These are phyloP conservation scores for Circinella umbellata DNA, from an alignment of 371 early-diverging fungal genomes.

Conservation along the genomic window DNA sequence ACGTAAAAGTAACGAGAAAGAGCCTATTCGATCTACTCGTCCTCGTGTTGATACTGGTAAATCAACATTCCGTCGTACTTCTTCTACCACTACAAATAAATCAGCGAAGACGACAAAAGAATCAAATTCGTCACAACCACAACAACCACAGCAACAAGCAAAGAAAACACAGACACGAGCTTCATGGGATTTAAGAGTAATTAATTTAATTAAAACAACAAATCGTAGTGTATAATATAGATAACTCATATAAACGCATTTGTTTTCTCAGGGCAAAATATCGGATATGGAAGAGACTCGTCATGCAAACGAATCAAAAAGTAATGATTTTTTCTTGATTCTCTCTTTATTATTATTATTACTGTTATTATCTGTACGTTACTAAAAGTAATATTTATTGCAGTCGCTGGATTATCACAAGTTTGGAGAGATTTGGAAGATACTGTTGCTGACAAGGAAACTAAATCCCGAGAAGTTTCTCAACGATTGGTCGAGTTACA, in stretches of 20 bases:
- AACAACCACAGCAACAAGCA: background rate
- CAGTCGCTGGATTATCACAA: conserved; percentile 59
- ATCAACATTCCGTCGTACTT: background rate
- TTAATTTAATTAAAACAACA: too few relatives aligned
- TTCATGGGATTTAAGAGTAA: background rate
- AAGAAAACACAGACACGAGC: background rate
- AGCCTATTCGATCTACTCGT: background rate
- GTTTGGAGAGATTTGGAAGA: conserved; percentile 56
- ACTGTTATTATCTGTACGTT: background rate
- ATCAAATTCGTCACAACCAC: background rate
- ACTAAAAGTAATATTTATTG: too few relatives aligned
- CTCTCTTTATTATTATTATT: background rate
- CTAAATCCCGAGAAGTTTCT: conserved; percentile 55
- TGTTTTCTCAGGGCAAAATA: conserved; percentile 14
- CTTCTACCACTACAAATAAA: background rate
- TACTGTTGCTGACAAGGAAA: conserved; percentile 60
- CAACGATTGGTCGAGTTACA: conserved; percentile 56
- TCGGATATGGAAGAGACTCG: conserved; percentile 21
- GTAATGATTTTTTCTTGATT: conserved; percentile 4
- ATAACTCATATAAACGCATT: background rate
- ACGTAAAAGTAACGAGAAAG: conserved; percentile 3
- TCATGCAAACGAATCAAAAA: conserved; percentile 11
- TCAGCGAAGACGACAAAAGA: background rate
- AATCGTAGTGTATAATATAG: too few relatives aligned
- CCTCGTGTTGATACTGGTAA: conserved; percentile 2